These are phyloP conservation scores for Verticillium albo-atrum DNA, from an alignment of 2,329 filamentous ascomycete species.

Conservation along the genomic window DNA sequence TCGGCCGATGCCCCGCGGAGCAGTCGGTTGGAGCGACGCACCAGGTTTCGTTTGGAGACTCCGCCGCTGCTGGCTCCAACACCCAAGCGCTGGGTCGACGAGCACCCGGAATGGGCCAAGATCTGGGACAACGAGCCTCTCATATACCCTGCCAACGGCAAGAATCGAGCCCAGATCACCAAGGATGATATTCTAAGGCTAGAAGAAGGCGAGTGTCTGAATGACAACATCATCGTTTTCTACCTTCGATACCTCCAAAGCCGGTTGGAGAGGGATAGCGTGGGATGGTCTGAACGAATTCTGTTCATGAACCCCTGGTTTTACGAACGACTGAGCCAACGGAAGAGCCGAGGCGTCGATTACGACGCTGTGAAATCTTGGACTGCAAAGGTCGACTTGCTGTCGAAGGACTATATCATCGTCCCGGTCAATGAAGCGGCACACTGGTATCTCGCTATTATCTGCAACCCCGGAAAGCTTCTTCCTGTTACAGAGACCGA, in stretches of 20 bases:
- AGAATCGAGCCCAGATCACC: constrained; percentile 61
- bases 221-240: constrained; percentile 89
- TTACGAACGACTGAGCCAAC: constrained; percentile 69
- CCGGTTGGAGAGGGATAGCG: constrained; percentile 48
- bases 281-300: constrained; percentile 57
- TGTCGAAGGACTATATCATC: constrained; percentile 82
- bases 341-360: constrained; percentile 59
- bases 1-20: neutral
- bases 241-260: constrained; percentile 73
- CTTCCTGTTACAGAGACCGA: constrained; percentile 22
- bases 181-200: constrained; percentile 71
- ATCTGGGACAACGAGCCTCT: constrained; percentile 52
- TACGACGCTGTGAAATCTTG: constrained; percentile 82
- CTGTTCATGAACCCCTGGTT: constrained; percentile 95
- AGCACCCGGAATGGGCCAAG: constrained; percentile 46
- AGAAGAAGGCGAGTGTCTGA: constrained; percentile 80
- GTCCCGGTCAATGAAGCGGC: constrained; percentile 83
- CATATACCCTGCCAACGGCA: constrained; percentile 54
- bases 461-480: constrained; percentile 78
- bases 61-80: neutral
- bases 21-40: neutral
- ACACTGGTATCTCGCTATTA: constrained; percentile 95
- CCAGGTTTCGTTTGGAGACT: neutral
- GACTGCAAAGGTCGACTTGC: constrained; percentile 82
- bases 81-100: constrained; percentile 39